These are phyloP conservation scores for Fusarium secorum DNA, from an alignment of 2,329 filamentous ascomycete genomes.

Conservation along the genomic window DNA sequence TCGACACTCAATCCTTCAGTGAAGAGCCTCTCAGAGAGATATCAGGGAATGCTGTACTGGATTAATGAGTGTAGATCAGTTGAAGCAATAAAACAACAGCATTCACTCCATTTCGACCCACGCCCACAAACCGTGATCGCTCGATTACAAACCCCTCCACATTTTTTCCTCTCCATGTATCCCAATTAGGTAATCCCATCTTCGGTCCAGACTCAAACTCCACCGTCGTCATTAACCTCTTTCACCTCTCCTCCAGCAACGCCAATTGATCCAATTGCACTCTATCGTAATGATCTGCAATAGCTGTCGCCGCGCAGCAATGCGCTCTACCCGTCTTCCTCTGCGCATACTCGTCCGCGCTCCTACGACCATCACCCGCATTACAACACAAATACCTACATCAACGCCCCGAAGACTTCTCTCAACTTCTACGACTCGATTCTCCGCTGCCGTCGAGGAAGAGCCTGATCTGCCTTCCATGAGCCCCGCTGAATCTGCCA, in stretches of 20 bases:
- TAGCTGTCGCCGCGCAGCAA: constrained; percentile 38
- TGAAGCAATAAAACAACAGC: neutral
- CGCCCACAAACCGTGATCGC: constrained; percentile 17
- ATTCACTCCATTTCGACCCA: neutral
- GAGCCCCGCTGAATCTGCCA: constrained; percentile 63
- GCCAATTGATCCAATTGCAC: constrained; percentile 8
- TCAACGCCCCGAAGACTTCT: constrained; percentile 13
- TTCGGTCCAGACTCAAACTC: constrained; percentile 8
- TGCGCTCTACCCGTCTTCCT: constrained; percentile 30
- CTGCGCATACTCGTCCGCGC: constrained; percentile 20
- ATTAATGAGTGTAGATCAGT: neutral
- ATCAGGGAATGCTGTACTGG: neutral
- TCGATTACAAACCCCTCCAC: constrained; percentile 41
- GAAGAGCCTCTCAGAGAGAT: neutral
- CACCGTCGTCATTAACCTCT: constrained; percentile 5
- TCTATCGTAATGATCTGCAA: constrained; percentile 36
- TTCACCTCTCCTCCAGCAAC: neutral
- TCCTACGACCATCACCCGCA: constrained; percentile 4
- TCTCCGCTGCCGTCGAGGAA: constrained; percentile 17
- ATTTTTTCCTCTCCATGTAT: constrained; percentile 1
- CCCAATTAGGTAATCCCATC: constrained; percentile 21
- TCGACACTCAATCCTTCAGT: neutral
- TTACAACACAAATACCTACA: constrained; percentile 3
- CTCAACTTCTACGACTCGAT: constrained; percentile 8
- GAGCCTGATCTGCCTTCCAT: constrained; percentile 42